Percentiles rank a stretch among this genome's conserved stretches.
phyloP scores from a whole-genome alignment of 495 filamentous ascomycete species.

The Glutinoglossum americanum region DNA sequence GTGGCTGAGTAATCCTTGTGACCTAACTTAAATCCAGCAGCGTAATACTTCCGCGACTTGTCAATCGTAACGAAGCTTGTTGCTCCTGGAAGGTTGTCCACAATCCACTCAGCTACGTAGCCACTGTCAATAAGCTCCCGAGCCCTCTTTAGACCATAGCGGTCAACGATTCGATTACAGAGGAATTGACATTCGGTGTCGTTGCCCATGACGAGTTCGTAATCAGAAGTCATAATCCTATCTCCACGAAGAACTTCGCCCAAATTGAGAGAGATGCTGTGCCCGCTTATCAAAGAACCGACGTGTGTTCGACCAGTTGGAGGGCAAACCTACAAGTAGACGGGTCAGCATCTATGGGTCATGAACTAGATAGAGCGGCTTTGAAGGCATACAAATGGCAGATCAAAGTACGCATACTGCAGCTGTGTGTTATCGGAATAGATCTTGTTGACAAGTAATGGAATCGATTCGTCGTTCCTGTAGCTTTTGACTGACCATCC shows the following conservation, averaged over 20 bases:
- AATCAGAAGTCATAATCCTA: slow-evolving; percentile 75
- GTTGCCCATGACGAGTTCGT: slow-evolving; percentile 60
- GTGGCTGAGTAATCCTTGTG: slow-evolving; percentile 45
- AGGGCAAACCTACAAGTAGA: slow-evolving; percentile 34
- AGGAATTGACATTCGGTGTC: slow-evolving; percentile 57
- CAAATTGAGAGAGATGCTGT: slow-evolving; percentile 72
- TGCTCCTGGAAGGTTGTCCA: slow-evolving; percentile 82
- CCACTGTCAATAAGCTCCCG: slow-evolving; percentile 57
- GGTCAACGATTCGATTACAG: slow-evolving; percentile 45
- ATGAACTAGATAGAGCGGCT: neutral
- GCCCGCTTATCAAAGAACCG: slow-evolving; percentile 54
- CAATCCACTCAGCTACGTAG: slow-evolving; percentile 90
- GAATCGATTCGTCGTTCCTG: slow-evolving; percentile 55
- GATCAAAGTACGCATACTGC: slow-evolving; percentile 84
- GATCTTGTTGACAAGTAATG: slow-evolving; percentile 85
- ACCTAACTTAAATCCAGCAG: slow-evolving; percentile 85
- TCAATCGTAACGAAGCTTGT: slow-evolving; percentile 86
- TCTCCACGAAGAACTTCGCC: slow-evolving; percentile 85
- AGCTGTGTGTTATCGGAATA: slow-evolving; percentile 83
- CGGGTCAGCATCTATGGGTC: neutral
- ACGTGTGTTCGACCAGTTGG: slow-evolving; percentile 47
- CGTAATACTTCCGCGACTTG: slow-evolving; percentile 76
- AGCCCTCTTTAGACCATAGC: slow-evolving; percentile 45
- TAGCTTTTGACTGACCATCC: slow-evolving; percentile 52
- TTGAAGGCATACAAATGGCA: slow-evolving; percentile 39